Conservation (phyloP, 257 asterid species). For the Scutellaria barbata region DNA sequence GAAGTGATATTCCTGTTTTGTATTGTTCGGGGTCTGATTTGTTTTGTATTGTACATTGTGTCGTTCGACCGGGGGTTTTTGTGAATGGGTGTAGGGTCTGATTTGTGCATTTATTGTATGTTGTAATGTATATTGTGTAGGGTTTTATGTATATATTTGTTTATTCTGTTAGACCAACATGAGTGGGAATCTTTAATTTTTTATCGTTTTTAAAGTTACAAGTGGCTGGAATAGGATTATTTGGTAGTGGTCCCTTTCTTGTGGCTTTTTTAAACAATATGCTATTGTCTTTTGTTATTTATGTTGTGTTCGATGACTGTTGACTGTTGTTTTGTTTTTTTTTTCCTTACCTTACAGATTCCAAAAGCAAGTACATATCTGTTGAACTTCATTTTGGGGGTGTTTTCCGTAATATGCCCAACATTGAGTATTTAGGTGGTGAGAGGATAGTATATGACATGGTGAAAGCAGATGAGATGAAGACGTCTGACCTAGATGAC, state of each 20-base stretch:
- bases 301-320: not conserved
- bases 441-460: not conserved
- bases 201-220: too few relatives aligned
- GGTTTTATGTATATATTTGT: too few relatives aligned
- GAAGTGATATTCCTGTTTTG: too few relatives aligned
- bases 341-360: not conserved
- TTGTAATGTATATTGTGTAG: not conserved
- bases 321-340: not conserved
- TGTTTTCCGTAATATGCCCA: not conserved
- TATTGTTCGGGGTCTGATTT: too few relatives aligned
- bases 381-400: not conserved
- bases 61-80: not conserved
- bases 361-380: not conserved
- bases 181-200: too few relatives aligned
- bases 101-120: too few relatives aligned
- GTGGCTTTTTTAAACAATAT: not conserved
- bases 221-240: too few relatives aligned
- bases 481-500: too few relatives aligned
- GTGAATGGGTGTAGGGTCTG: not conserved
- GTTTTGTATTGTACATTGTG: too few relatives aligned
- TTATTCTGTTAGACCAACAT: too few relatives aligned
- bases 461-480: not conserved
- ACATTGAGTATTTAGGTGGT: not conserved
- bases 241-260: too few relatives aligned
- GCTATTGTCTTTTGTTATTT: not conserved